Evolutionary conservation across 129 eudicot genomes (phyloP), one percentile per base, ranked within the genome.

Genomic region (Flaveria trinervia): DNA sequence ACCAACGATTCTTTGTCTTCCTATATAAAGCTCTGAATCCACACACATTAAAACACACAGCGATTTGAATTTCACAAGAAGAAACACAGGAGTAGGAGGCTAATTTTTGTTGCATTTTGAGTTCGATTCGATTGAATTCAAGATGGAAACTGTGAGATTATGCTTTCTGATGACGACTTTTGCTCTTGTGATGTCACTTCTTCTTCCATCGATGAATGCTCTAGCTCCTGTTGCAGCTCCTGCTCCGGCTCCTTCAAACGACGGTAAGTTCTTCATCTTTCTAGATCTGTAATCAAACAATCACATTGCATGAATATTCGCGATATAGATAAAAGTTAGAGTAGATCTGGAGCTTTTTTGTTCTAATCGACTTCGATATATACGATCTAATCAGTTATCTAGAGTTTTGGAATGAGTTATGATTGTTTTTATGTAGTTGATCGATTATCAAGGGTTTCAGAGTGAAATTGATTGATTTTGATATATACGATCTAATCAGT

Each of bases 141-240:
- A 52, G 73, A 90, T 90, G 96, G 93, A 88, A 81, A 55, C 65
- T 71, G 14, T 75, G 77, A 86, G 89, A 81, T 55, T 86, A 67
- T 76, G 71, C 30, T 74, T 79, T 70, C 18, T 84, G 57, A 81
- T 86, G 79, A 44, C 84, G 45, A 49, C 82, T 44, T 65, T 82
- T 57, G 91, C 82, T 20, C 79, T 90, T 45, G 62, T 86, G 7
- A 77, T 77, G 81, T 82, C 89, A 46, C 59, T 88, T 55, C 65
- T 77, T 7, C 79, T 85, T 55, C 96, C 96, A 51, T 79, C 92
- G 25, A 82, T 84, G 13, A 88, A 81, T 76, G 93, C 90, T 70
- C 89, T 86, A 50, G 84, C 16, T 46, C 81, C 96, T 75, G 87
- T 73, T 30, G 84, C 88, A 8, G 90, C 91, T 12, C 92, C 96